These are phyloP conservation scores for Cytauxzoon felis DNA, from an alignment of 169 alveolate genomes.

Conservation along the genomic window DNA sequence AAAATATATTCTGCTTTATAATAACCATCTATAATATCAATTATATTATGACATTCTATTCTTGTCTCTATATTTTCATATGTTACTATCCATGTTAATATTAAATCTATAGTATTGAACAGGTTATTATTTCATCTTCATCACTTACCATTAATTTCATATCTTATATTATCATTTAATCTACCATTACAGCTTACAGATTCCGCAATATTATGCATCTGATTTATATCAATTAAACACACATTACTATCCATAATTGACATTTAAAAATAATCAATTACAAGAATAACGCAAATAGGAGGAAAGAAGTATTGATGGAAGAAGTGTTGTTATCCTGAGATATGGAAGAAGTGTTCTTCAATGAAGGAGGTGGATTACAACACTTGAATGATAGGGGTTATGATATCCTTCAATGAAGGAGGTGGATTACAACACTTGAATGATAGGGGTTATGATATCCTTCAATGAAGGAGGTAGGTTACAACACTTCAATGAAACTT, in stretches of 20 bases:
- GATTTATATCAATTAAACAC: conserved; percentile 1
- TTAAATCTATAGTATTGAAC: conserved; percentile 5
- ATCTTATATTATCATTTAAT: conserved; percentile 28
- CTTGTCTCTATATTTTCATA: conserved; percentile 13
- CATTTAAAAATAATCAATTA: background rate
- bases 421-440: no score
- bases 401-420: no score
- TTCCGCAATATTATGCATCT: conserved; percentile 18
- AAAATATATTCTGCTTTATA: conserved; percentile 54
- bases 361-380: no score
- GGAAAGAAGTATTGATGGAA: no score
- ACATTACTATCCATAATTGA: background rate
- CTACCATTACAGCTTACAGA: conserved; percentile 12
- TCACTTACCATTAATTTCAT: conserved; percentile 52
- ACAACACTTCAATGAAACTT: no score
- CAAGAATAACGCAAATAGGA: background rate
- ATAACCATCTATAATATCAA: conserved; percentile 58
- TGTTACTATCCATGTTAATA: conserved; percentile 55
- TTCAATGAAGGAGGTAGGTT: no score
- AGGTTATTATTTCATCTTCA: background rate
- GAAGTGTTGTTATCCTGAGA: no score
- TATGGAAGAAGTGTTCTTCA: no score
- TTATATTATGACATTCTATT: conserved; percentile 37
- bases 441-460: no score
- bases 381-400: no score